Base-by-base conservation (phyloP, 441 rosid genomes). In the Sinapis alba region DNA sequence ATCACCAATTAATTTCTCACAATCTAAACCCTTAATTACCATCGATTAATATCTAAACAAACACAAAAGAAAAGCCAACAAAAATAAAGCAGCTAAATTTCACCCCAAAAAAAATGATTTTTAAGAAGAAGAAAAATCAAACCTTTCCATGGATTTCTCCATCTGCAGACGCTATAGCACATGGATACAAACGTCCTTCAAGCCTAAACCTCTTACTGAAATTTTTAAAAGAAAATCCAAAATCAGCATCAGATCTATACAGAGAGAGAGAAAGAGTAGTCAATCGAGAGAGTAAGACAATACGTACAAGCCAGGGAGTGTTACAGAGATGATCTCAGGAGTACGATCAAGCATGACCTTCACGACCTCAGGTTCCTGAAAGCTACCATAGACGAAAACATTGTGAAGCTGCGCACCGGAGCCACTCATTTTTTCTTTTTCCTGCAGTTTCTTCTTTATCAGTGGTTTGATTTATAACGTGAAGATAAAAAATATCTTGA, bases 361-460 rank as follows among this genome's bases (percentile, higher is more conserved):
- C 45, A 83, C 84, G 36, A 93, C 89, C 5, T 89, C 96, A 77
- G 88, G 92, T 3, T 88, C 92, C 0, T 86, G 78, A 21, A 91
- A 93, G 84, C 94, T 90, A 15, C 99, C 98, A 20, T 93, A 93
- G 3, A 91, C 97, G 83, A 95, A 91, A 23, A 95, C 90, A 65
- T 65, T 86, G 83, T 90, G 88, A 65, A 36, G 76, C 11, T 62
- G 70, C 15, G 41, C 0, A 34, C 63, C 43, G 3, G 63, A 54
- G 72, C 32, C 77, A 30, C 20, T 28, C 82, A 58, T 72, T 15
- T 58, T 58, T 8, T 5, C 2, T n/a, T 56, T 13, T 54, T 21
- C 3, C 60, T 4, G n/a, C 61, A 56, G 30, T 6, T 5, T 6
- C 1, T 10, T 58, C 34, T 68, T 5, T 68, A 18, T 53, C 0